Conservation (phyloP, 75 land plant genomes). For the Gnetum montanum region DNA sequence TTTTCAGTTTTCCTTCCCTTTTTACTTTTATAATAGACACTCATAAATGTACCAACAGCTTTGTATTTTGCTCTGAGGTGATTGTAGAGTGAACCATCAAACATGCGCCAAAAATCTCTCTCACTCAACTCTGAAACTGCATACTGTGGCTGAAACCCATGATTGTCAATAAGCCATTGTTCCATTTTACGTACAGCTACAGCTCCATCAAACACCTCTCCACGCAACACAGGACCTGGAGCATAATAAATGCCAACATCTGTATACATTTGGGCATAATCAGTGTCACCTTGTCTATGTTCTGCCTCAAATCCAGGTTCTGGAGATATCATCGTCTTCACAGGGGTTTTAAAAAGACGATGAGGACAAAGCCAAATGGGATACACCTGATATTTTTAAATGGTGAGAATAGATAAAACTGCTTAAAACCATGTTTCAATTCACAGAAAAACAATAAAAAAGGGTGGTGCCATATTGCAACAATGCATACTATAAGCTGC, state of each 20-base stretch:
- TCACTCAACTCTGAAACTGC: slow-evolving; percentile 87
- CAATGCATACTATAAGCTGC: too few species aligned
- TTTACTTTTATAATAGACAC: slow-evolving; percentile 93
- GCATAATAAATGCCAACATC: slow-evolving; percentile 96
- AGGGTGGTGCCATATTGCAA: too few species aligned
- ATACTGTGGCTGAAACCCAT: slow-evolving; percentile 84
- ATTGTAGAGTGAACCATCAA: slow-evolving; percentile 73
- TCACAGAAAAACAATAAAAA: background rate
- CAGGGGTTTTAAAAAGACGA: slow-evolving; percentile 66
- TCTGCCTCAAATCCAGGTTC: slow-evolving; percentile 85
- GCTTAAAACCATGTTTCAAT: background rate
- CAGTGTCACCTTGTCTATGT: slow-evolving; percentile 80
- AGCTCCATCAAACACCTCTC: slow-evolving; percentile 74
- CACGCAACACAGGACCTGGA: slow-evolving; percentile 73
- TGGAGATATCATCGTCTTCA: slow-evolving; percentile 80
- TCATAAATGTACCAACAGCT: slow-evolving; percentile 96
- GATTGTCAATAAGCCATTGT: slow-evolving; percentile 84
- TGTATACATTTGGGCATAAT: slow-evolving; percentile 89
- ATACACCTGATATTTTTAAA: slow-evolving; percentile 82
- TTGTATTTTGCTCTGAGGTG: slow-evolving; percentile 69
- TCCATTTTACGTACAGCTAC: slow-evolving; percentile 68
- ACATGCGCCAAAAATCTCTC: slow-evolving; percentile 94
- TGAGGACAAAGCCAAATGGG: slow-evolving; percentile 99
- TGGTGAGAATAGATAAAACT: slow-evolving; percentile 65
- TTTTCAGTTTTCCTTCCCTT: slow-evolving; percentile 96